A percentile compares a stretch with the other conserved stretches of the same genome.
Conservation (phyloP, 2,329 filamentous ascomycete species). For the Fusarium pseudocircinatum region DNA sequence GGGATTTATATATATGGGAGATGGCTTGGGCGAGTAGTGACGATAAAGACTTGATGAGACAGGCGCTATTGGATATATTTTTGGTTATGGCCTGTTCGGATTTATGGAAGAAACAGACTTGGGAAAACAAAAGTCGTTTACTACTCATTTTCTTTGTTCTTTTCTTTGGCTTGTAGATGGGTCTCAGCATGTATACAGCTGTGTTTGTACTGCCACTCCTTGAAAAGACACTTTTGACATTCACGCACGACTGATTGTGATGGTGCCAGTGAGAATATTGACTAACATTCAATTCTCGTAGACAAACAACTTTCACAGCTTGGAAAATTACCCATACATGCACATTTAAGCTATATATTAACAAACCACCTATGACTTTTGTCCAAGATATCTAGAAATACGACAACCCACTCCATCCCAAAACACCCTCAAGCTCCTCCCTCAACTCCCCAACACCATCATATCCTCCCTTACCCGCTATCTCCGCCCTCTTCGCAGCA, state of each 20-base stretch:
- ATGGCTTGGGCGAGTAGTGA: slow-evolving; percentile 2
- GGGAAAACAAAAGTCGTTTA: slow-evolving; percentile 2
- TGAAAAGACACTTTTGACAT: neutral
- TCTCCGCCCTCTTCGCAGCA: slow-evolving; percentile 75
- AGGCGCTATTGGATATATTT: slow-evolving; percentile 9
- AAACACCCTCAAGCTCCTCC: slow-evolving; percentile 71
- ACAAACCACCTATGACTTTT: neutral
- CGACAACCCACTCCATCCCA: slow-evolving; percentile 71
- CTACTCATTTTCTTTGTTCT: neutral
- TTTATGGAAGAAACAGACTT: neutral
- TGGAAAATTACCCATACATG: neutral
- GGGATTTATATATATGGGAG: neutral
- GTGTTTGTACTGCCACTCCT: neutral
- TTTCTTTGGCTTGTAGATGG: neutral
- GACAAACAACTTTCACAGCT: neutral
- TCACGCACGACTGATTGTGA: neutral
- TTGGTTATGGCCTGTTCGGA: neutral
- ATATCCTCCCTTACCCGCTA: slow-evolving; percentile 77
- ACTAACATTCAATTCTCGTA: neutral
- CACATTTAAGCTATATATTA: neutral
- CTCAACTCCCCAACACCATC: slow-evolving; percentile 72
- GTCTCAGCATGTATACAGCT: neutral
- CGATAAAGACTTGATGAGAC: slow-evolving; percentile 13
- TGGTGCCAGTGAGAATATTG: neutral
- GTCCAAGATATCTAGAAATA: slow-evolving; percentile 54